Evolutionary conservation across 1,284 basidiomycete species (phyloP).

Genomic region (Lentinus polychrous): DNA sequence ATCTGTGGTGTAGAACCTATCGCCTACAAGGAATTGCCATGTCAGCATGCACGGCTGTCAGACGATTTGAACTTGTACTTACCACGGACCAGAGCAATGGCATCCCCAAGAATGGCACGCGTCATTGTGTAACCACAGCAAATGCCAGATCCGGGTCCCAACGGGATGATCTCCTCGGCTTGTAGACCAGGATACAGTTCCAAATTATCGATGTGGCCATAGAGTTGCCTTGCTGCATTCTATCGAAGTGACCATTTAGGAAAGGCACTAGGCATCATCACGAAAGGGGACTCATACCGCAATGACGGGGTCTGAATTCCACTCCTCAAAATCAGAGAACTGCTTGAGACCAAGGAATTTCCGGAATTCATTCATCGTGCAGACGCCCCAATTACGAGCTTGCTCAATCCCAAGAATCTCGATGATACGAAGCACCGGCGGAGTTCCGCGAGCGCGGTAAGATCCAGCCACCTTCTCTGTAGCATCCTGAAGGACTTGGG

Average conservation of each 20-base stretch:
- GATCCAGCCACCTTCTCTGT: conserved; percentile 63
- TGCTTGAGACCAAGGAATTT: conserved; percentile 47
- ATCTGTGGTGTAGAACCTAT: conserved; percentile 17
- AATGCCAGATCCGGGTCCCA: conserved; percentile 64
- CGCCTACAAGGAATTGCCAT: not conserved
- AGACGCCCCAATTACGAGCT: conserved; percentile 66
- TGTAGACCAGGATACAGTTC: conserved; percentile 70
- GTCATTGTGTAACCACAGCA: conserved; percentile 88
- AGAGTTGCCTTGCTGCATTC: conserved; percentile 58
- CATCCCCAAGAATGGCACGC: conserved; percentile 78
- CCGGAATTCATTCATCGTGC: conserved; percentile 66
- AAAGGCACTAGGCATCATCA: not conserved
- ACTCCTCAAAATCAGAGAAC: conserved; percentile 64
- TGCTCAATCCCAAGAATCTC: conserved; percentile 72
- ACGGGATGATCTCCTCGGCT: conserved; percentile 53
- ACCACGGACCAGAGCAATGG: conserved; percentile 56
- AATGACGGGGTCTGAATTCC: conserved; percentile 67
- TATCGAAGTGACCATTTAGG: not conserved
- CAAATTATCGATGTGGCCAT: conserved; percentile 69
- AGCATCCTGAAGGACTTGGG: conserved; percentile 56
- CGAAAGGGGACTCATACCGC: conserved; percentile 17
- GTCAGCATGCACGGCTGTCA: not conserved
- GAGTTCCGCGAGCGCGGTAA: conserved; percentile 72
- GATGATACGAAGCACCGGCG: conserved; percentile 60
- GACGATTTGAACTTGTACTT: not conserved